Percentiles rank a stretch among this genome's conserved stretches.
phyloP scores from a whole-genome alignment of 2,329 filamentous ascomycete genomes.

The Dendryphion nanum region DNA sequence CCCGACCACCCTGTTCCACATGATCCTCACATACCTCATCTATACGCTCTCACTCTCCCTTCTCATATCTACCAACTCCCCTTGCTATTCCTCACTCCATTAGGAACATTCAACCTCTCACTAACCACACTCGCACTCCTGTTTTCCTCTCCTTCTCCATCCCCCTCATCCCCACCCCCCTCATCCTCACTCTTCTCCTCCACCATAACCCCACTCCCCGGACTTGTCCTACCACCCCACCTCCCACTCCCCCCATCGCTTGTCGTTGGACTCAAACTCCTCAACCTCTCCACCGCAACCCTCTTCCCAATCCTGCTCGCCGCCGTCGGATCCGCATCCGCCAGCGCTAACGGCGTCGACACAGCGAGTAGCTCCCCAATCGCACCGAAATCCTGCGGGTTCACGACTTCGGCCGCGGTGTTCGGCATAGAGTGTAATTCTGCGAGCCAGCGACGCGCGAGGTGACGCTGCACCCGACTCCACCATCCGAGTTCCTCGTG shows the following conservation, averaged over 20 bases:
- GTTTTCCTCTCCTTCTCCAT: constrained; percentile 2
- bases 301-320: constrained; percentile 24
- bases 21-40: too few species aligned
- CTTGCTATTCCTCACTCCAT: too few species aligned
- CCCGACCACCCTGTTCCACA: too few species aligned
- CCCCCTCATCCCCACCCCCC: constrained; percentile 3
- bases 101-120: constrained; percentile 11
- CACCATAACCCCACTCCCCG: constrained; percentile 38
- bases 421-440: constrained; percentile 28
- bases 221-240: constrained; percentile 18
- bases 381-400: constrained; percentile 21
- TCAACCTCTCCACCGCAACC: constrained; percentile 16
- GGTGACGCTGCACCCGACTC: constrained; percentile 38
- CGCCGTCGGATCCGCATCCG: constrained; percentile 36
- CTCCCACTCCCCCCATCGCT: constrained; percentile 18
- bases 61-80: too few species aligned
- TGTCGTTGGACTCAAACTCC: constrained; percentile 34
- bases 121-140: constrained; percentile 1
- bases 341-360: constrained; percentile 37
- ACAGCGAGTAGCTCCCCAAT: constrained; percentile 34
- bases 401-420: constrained; percentile 4
- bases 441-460: constrained; percentile 43
- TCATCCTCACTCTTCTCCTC: constrained; percentile 39
- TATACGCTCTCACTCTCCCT: too few species aligned
- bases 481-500: constrained; percentile 41